Base-by-base conservation (phyloP, 768 basidiomycete species). In the Tricholoma furcatifolium region DNA sequence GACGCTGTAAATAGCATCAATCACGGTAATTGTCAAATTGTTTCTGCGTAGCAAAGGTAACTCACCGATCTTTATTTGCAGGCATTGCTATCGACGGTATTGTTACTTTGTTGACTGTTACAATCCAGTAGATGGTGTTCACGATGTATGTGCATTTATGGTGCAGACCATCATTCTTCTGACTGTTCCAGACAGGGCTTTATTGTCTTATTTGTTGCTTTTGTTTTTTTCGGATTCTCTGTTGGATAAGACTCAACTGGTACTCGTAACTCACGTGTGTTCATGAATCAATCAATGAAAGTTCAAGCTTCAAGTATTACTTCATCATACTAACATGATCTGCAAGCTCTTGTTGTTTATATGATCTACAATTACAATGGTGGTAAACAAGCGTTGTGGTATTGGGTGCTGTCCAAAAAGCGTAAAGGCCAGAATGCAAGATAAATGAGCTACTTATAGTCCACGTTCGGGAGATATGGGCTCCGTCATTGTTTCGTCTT, bases 51-150 rank as follows among this genome's bases (percentile, higher is more conserved):
- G 9, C 21, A 12, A 31, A 47, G 18, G 9, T 20, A 7, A 3
- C 38, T 54, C n/a, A n/a, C n/a, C n/a, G 17, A 55, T 21, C 23
- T 41, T 17, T 50, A 20, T 20, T 30, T 12, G 47, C 55, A 83
- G 84, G 71, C 24, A 87, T 85, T 47, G 76, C 84, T 3, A 75
- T 76, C 32, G 84, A 85, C 60, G 84, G 84, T 40, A 70, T 78
- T 31, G 77, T 80, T 14, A 75, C 75, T 1, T 60, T 85, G 18
- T 66, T 87, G 49, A 85, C 80, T 2, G 78, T 85, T 17, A 76
- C 68, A 3, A 76, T 80, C 24, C 32, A 40, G 21, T 53, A 47
- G 36, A 34, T 53, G 20, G 6, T 4, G 1, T 35, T 24, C 27
- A 11, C 24, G 12, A 15, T 24, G 27, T 27, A 27, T 7, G 27